A percentile compares a stretch with the other conserved stretches of the same genome.
phyloP scores from a whole-genome alignment of 371 early-diverging fungal genomes.

The Rhizopus arrhizus region DNA sequence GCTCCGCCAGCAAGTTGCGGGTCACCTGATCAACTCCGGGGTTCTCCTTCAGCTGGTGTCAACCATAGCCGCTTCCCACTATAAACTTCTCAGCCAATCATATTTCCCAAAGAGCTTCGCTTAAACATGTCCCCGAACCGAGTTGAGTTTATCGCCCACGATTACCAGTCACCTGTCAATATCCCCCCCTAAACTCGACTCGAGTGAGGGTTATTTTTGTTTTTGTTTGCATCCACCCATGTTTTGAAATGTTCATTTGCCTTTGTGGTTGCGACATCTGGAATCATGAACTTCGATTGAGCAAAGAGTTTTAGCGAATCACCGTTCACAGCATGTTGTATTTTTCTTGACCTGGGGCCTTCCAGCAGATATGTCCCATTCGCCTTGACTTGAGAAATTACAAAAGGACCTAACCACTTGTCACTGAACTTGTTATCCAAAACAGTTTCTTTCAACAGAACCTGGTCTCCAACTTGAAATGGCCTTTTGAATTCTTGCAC shows the following conservation, averaged over 20 bases:
- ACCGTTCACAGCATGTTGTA: slow-evolving; percentile 21
- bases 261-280: slow-evolving; percentile 4
- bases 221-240: slow-evolving; percentile 17
- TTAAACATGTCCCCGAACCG: too few species aligned
- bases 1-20: too few species aligned
- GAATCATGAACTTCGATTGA: slow-evolving; percentile 10
- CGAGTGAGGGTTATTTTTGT: too few species aligned
- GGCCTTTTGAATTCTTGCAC: background rate
- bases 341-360: slow-evolving; percentile 9
- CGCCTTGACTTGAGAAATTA: slow-evolving; percentile 3
- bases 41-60: too few species aligned
- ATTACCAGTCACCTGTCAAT: too few species aligned
- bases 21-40: too few species aligned
- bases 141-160: too few species aligned
- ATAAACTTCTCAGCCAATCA: too few species aligned
- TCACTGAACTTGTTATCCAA: slow-evolving; percentile 17
- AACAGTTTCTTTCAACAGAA: slow-evolving; percentile 9
- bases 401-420: slow-evolving; percentile 24
- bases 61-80: too few species aligned
- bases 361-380: slow-evolving; percentile 15
- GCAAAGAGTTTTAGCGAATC: slow-evolving; percentile 13
- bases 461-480: slow-evolving; percentile 23
- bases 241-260: slow-evolving; percentile 16
- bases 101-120: too few species aligned
- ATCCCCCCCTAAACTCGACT: too few species aligned